Conservation (phyloP, 371 early-diverging fungal species). For the Cokeromyces recurvatus region DNA sequence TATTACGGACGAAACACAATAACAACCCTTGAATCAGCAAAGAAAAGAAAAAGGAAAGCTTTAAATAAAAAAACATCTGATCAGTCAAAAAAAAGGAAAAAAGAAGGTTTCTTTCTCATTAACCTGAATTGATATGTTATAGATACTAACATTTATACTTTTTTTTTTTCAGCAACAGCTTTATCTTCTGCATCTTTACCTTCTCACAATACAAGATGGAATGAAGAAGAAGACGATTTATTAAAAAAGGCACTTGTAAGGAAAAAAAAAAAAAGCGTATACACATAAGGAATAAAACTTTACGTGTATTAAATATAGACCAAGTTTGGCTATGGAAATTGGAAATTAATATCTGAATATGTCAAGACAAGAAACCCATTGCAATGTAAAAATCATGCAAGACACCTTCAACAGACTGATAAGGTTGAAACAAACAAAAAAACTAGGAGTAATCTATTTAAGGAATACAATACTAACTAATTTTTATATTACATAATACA, state of each 20-base stretch:
- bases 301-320: too few relatives aligned
- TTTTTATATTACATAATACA: too few relatives aligned
- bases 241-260: slow-evolving; percentile 49
- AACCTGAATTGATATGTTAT: too few relatives aligned
- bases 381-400: slow-evolving; percentile 63
- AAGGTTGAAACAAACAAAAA: slow-evolving; percentile 36
- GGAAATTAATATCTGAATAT: slow-evolving; percentile 54
- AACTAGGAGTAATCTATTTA: too few relatives aligned
- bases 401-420: slow-evolving; percentile 52
- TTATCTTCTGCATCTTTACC: slow-evolving; percentile 53
- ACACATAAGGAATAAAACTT: too few relatives aligned
- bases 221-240: slow-evolving; percentile 35
- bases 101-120: slow-evolving; percentile 19
- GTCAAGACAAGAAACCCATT: slow-evolving; percentile 52
- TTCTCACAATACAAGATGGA: slow-evolving; percentile 63
- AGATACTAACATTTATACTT: too few relatives aligned
- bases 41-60: not conserved
- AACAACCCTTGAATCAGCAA: slow-evolving; percentile 5
- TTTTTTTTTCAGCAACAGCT: not conserved
- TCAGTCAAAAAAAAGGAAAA: slow-evolving; percentile 6
- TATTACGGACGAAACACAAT: slow-evolving; percentile 46
- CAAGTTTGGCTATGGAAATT: slow-evolving; percentile 62
- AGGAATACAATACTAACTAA: too few relatives aligned
- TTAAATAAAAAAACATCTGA: not conserved
- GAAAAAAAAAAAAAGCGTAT: not conserved